These are phyloP conservation scores for Pseudopyrenochaeta lycopersici DNA, from an alignment of 2,329 filamentous ascomycete species.

Conservation along the genomic window DNA sequence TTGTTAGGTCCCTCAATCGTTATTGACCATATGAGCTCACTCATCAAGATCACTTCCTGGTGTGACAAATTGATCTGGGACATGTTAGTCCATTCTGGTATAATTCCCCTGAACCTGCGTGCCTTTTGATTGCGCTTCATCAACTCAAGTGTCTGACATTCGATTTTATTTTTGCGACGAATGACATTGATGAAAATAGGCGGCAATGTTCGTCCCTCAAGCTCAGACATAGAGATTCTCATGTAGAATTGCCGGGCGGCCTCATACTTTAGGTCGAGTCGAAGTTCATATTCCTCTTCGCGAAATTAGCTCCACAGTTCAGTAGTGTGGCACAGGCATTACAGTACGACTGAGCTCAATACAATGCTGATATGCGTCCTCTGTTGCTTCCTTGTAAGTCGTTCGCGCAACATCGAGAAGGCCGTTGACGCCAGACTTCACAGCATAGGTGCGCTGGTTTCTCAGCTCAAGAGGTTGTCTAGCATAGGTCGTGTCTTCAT, in stretches of 20 bases:
- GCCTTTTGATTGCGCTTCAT: slow-evolving; percentile 74
- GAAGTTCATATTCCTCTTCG: slow-evolving; percentile 62
- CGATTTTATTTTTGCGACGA: slow-evolving; percentile 75
- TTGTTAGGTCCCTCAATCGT: slow-evolving; percentile 3
- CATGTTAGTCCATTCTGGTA: slow-evolving; percentile 1
- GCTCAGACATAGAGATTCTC: slow-evolving; percentile 68
- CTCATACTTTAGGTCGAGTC: slow-evolving; percentile 77
- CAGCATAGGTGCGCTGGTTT: slow-evolving; percentile 89
- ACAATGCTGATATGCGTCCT: slow-evolving; percentile 78
- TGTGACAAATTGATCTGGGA: slow-evolving; percentile 78
- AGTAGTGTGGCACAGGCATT: not conserved
- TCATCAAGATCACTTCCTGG: slow-evolving; percentile 83
- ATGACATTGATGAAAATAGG: slow-evolving; percentile 80
- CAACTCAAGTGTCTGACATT: slow-evolving; percentile 87
- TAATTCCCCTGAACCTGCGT: not conserved
- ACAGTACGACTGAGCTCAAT: slow-evolving; percentile 69
- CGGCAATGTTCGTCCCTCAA: slow-evolving; percentile 69
- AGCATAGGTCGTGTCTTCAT: slow-evolving; percentile 81
- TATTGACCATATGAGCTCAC: slow-evolving; percentile 42
- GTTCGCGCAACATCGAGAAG: slow-evolving; percentile 88
- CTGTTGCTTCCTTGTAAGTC: slow-evolving; percentile 87
- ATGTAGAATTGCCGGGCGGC: slow-evolving; percentile 82
- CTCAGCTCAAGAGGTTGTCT: slow-evolving; percentile 83
- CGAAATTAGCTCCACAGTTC: slow-evolving; percentile 10
- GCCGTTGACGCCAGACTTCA: slow-evolving; percentile 85